Evolutionary conservation across 2,329 filamentous ascomycete species (phyloP).

Genomic region (Chaetomiaceae sp.): DNA sequence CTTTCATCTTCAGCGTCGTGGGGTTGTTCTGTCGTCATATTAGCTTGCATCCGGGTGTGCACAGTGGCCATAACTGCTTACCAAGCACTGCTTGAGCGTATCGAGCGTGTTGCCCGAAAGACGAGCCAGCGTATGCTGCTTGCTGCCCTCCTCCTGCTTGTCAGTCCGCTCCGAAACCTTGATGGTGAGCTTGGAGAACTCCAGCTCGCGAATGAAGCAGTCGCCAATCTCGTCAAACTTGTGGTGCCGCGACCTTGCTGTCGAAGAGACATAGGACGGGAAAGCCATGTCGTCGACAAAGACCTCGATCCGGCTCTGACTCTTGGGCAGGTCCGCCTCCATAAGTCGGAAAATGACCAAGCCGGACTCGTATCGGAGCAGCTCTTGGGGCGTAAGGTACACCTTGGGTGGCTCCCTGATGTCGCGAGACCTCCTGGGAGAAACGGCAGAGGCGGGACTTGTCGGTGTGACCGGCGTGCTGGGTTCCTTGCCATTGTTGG

Average conservation of each 20-base stretch:
- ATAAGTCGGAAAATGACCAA: constrained; percentile 92
- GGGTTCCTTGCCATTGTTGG: constrained; percentile 32
- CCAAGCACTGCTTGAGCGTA: constrained; percentile 81
- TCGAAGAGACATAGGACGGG: constrained; percentile 78
- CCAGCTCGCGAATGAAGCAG: constrained; percentile 93
- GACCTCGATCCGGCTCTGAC: constrained; percentile 75
- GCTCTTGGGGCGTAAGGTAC: constrained; percentile 71
- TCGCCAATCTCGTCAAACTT: constrained; percentile 92
- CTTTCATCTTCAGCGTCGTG: constrained; percentile 73
- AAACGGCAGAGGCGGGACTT: constrained; percentile 42
- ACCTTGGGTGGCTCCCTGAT: constrained; percentile 67
- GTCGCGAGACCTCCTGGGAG: constrained; percentile 47
- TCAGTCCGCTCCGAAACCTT: constrained; percentile 78
- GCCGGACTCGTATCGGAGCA: constrained; percentile 83
- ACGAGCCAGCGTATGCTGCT: constrained; percentile 74
- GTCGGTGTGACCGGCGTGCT: constrained; percentile 40
- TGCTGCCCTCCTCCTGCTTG: constrained; percentile 63
- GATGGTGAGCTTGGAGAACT: constrained; percentile 88
- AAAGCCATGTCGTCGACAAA: constrained; percentile 94
- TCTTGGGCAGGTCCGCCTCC: constrained; percentile 77
- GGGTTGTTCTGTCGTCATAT: constrained; percentile 69
- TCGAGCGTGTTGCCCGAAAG: constrained; percentile 80
- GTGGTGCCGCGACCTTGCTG: constrained; percentile 62
- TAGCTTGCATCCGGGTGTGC: constrained; percentile 7
- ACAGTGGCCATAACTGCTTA: constrained; percentile 41